A percentile compares a stretch with the other conserved stretches of the same genome.
phyloP scores from a whole-genome alignment of 179 eudicot species.

The Corrigiola litoralis region DNA sequence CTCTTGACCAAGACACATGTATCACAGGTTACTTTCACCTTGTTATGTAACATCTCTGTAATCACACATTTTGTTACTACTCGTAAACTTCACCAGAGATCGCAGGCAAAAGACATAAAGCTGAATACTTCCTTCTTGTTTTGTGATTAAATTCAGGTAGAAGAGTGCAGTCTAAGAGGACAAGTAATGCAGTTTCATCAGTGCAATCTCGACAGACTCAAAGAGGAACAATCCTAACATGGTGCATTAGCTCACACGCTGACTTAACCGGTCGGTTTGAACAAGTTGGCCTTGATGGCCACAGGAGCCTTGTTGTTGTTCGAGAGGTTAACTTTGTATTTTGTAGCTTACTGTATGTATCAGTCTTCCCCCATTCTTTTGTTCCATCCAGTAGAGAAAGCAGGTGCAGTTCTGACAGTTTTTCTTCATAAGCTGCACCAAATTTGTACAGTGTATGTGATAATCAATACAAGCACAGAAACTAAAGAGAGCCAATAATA shows the following conservation, averaged over 20 bases:
- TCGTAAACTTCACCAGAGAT: no score
- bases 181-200: constrained; percentile 44
- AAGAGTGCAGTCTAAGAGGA: constrained; percentile 61
- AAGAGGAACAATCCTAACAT: constrained; percentile 11
- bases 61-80: neutral
- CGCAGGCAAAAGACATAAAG: neutral
- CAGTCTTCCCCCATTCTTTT: constrained; percentile 12
- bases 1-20: constrained; percentile 36
- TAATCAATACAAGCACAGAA: neutral
- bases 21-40: constrained; percentile 44
- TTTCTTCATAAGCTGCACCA: constrained; percentile 4
- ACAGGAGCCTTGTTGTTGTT: neutral
- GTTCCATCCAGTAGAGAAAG: constrained; percentile 3
- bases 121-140: neutral
- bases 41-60: neutral
- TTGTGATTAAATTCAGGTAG: constrained; percentile 34
- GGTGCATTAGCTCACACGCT: neutral
- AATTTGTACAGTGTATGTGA: constrained; percentile 23
- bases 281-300: neutral
- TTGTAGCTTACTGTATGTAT: constrained; percentile 17
- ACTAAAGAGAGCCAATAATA: neutral
- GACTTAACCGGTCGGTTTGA: neutral
- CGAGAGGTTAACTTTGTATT: neutral
- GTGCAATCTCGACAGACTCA: constrained; percentile 11
- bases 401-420: neutral